Evolutionary conservation across 2,329 filamentous ascomycete genomes (phyloP), one percentile per base, ranked within the genome.

Genomic region (Fusarium sp.): DNA sequence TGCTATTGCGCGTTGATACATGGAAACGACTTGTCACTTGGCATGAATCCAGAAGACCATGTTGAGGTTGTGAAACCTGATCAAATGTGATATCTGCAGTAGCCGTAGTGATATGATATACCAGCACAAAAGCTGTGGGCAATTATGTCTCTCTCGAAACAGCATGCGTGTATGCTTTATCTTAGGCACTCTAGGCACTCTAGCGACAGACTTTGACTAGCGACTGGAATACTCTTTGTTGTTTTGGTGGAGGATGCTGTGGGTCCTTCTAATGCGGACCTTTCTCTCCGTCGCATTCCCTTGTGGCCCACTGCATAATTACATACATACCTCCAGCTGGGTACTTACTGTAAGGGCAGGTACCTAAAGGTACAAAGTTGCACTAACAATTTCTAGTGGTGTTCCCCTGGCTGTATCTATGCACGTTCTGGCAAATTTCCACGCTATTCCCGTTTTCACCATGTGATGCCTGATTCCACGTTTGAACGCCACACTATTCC

Each of bases 381-480:
- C 54, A 51, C 63, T 68, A 68, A 72, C 69, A 71, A 57, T 55
- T 37, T 43, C 37, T 14, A 33, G 13, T 49, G 63, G 59, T 49
- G 49, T 27, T 49, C 52, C 54, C 51, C 48, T 50, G 53, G 25
- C 48, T 37, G 49, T 15, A 33, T 13, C 25, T 27, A 42, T 40
- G 36, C 29, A 62, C 14, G 11, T 43, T 21, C 46, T 6, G 11
- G 43, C 39, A 42, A 46, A 25, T n/a, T 37, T n/a, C 3, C 9
- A 29, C 33, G 29, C 59, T 67, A 65, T 49, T n/a, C 53, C 20
- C 2, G 11, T 35, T 60, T 10, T 9, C 8, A 13, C 1, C 9
- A 9, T 25, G 14, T 21, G 3, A 15, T 56, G 25, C 25, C 11
- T 17, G 27, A 35, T 47, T 42, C 63, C 67, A 70, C 59, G 43